Conservation (phyloP, 2,329 filamentous ascomycete genomes). For the Huntiella abstrusa region DNA sequence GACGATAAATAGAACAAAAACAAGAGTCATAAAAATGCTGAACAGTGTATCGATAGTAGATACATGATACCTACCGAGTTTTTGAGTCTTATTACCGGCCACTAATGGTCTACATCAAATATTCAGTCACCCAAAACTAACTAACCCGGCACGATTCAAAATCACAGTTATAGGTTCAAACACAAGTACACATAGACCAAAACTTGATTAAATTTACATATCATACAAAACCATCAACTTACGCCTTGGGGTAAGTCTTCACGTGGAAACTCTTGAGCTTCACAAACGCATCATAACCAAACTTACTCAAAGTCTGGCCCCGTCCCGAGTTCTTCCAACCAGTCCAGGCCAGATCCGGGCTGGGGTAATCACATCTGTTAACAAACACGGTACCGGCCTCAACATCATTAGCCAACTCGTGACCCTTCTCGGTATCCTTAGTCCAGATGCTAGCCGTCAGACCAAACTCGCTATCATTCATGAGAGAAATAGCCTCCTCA, state of each 20-base stretch:
- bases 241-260: conserved; percentile 51
- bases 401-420: conserved; percentile 58
- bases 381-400: conserved; percentile 94
- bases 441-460: conserved; percentile 97
- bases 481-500: conserved; percentile 60
- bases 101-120: no score
- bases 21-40: no score
- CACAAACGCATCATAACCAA: conserved; percentile 88
- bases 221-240: not conserved
- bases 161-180: not conserved
- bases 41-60: no score
- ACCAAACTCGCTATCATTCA: conserved; percentile 92
- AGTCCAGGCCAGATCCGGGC: conserved; percentile 85
- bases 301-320: conserved; percentile 72
- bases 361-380: conserved; percentile 83
- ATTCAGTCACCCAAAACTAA: no score
- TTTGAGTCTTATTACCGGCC: no score
- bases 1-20: no score
- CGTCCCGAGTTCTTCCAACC: conserved; percentile 96
- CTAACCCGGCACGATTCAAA: no score
- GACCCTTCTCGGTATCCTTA: conserved; percentile 58
- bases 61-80: no score
- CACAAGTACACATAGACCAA: not conserved
- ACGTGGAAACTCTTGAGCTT: conserved; percentile 93
- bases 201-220: not conserved